Base-by-base conservation (phyloP, 2,329 filamentous ascomycete species). In the Nemania serpens region DNA sequence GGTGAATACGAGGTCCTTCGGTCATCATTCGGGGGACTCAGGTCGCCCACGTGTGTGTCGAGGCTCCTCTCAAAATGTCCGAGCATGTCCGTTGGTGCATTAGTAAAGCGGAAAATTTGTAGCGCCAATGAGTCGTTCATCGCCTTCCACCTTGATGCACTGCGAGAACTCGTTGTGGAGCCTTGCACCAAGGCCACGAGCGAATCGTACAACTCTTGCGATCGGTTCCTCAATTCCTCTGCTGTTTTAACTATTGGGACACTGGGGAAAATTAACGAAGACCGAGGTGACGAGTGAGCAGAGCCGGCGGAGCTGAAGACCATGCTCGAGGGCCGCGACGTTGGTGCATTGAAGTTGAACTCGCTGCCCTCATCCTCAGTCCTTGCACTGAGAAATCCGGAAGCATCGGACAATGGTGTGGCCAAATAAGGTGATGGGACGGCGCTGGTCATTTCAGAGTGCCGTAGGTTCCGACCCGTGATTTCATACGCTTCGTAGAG, bases 51-150 rank as follows among this genome's bases (percentile, higher is more conserved):
- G 52, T 79, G 78, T 25, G 74, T 74, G 4, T 76, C 74, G 11
- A 85, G 75, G 67, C 79, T 80, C n/a, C 77, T 74, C 66, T 86
- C 83, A 36, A 85, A 79, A 1, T 75, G 74, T 0, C 77, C 68
- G 11, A 85, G 76, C 65, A 80, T 77, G 20, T 81, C 77, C 34
- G 75, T 73, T 1, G 83, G 81, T 0, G 81, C 81, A 50, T 82
- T 79, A 51, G 81, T 82, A 67, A 77, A 82, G n/a, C 84, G 82
- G 74, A 85, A 82, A 22, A 87, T 84, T 72, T 87, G 82, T 11
- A 86, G 75, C 1, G 84, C 83, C 69, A 86, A 77, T 2, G 81
- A 78, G 2, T 82, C 79, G 2, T 80, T 80, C 62, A 86, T 79
- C 3, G 76, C 75, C 63, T 80, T 77, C 84, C 84, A 87, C 55